phyloP scores from a whole-genome alignment of 768 basidiomycete species.

The Leccinum subgranulosum region DNA sequence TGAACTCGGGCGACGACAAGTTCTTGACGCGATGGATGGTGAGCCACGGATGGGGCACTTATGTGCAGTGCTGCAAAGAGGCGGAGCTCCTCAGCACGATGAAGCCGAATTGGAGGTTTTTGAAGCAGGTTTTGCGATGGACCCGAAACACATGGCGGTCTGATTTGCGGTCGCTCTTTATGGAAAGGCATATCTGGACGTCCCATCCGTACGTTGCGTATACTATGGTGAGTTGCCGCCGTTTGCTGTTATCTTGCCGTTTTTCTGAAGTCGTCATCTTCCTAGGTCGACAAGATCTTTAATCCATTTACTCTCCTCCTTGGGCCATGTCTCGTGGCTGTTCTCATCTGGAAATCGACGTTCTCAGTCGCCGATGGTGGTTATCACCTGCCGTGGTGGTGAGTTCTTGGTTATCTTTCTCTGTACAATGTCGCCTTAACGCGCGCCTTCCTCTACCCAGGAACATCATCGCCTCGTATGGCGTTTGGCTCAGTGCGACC shows the following conservation, averaged over 20 bases:
- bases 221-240: constrained; percentile 64
- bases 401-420: constrained; percentile 25
- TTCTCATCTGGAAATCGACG: constrained; percentile 77
- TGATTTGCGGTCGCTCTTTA: constrained; percentile 85
- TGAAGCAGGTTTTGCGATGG: constrained; percentile 93
- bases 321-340: constrained; percentile 76
- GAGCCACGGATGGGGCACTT: constrained; percentile 92
- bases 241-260: background rate
- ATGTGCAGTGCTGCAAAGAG: constrained; percentile 83
- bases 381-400: constrained; percentile 84
- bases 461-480: constrained; percentile 67
- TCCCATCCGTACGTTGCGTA: constrained; percentile 70
- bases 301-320: constrained; percentile 85
- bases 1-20: constrained; percentile 93
- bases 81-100: constrained; percentile 87
- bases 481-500: constrained; percentile 67
- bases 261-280: background rate
- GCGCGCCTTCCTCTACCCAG: constrained; percentile 29
- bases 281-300: constrained; percentile 77
- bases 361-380: constrained; percentile 63
- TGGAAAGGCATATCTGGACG: constrained; percentile 85
- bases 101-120: constrained; percentile 95
- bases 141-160: constrained; percentile 94
- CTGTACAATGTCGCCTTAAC: background rate
- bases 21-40: constrained; percentile 97